phyloP scores from a whole-genome alignment of 2,329 filamentous ascomycete species.

The Neocucurbitaria cava region DNA sequence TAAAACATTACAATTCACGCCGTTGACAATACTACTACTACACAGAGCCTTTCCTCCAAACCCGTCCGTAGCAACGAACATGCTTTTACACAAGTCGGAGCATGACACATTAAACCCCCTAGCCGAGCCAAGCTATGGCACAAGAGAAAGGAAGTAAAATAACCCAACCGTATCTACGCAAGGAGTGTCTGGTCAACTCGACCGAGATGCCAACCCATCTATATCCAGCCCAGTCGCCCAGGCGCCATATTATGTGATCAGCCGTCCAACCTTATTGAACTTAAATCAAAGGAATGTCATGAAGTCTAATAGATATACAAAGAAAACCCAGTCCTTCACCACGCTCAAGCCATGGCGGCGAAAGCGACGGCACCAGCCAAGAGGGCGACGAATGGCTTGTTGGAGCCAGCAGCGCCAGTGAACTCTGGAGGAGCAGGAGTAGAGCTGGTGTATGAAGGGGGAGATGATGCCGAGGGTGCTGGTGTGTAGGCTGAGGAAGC shows the following conservation, averaged over 20 bases:
- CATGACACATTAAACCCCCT: background rate
- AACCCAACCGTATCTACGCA: constrained; percentile 10
- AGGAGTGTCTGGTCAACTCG: background rate
- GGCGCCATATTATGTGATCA: constrained; percentile 6
- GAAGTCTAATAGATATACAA: constrained; percentile 2
- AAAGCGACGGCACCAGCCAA: constrained; percentile 33
- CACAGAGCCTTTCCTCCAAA: background rate
- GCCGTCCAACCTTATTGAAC: constrained; percentile 9
- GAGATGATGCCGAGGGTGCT: background rate
- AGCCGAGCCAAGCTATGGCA: constrained; percentile 8
- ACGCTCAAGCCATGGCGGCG: constrained; percentile 24
- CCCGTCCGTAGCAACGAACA: background rate
- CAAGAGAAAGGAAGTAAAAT: constrained; percentile 9
- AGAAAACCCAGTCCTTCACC: background rate
- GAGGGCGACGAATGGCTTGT: constrained; percentile 33
- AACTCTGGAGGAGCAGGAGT: constrained; percentile 20
- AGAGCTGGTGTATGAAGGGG: constrained; percentile 11
- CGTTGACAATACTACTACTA: background rate
- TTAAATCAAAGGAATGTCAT: constrained; percentile 13
- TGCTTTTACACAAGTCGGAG: background rate
- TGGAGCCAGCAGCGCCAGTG: constrained; percentile 33
- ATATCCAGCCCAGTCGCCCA: constrained; percentile 1
- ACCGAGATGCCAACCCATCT: constrained; percentile 7
- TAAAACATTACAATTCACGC: background rate
- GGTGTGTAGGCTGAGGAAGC: background rate